These are phyloP conservation scores for Oryza rufipogon DNA, from an alignment of 176 grass and related monocot species.

Conservation along the genomic window DNA sequence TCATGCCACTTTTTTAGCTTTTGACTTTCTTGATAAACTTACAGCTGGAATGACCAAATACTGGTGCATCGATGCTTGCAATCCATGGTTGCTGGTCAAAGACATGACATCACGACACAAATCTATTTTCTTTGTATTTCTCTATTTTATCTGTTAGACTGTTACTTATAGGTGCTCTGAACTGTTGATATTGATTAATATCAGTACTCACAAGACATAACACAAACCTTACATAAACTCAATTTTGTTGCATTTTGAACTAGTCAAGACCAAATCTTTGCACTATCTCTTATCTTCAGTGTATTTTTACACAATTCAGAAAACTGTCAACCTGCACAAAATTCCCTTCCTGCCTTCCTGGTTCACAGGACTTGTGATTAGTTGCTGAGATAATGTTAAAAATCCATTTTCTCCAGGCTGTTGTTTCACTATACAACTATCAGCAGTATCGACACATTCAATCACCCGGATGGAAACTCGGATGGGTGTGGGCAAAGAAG, in stretches of 20 bases:
- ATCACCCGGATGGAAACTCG: conserved; percentile 71
- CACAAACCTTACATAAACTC: neutral
- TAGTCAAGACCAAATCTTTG: neutral
- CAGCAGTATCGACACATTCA: conserved; percentile 89
- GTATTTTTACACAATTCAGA: neutral
- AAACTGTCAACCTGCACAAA: neutral
- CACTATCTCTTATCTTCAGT: conserved; percentile 1
- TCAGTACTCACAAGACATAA: conserved; percentile 14
- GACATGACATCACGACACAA: neutral
- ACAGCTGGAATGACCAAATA: neutral
- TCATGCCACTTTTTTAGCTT: neutral
- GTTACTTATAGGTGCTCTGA: neutral
- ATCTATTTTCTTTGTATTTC: too few species aligned
- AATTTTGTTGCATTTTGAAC: neutral
- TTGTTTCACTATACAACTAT: conserved; percentile 77
- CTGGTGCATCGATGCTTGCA: neutral
- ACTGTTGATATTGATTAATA: neutral
- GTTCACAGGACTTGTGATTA: neutral
- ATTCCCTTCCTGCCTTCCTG: too few species aligned
- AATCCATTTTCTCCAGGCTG: conserved; percentile 48
- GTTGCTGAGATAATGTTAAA: conserved; percentile 22
- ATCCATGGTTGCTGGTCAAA: neutral
- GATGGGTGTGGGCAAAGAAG: conserved; percentile 76
- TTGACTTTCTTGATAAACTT: conserved; percentile 21
- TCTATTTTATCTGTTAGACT: conserved; percentile 13